Percentiles rank a stretch among this genome's conserved stretches.
Conservation (phyloP, 352 stramenopile species). For the Phytophthora pini region DNA sequence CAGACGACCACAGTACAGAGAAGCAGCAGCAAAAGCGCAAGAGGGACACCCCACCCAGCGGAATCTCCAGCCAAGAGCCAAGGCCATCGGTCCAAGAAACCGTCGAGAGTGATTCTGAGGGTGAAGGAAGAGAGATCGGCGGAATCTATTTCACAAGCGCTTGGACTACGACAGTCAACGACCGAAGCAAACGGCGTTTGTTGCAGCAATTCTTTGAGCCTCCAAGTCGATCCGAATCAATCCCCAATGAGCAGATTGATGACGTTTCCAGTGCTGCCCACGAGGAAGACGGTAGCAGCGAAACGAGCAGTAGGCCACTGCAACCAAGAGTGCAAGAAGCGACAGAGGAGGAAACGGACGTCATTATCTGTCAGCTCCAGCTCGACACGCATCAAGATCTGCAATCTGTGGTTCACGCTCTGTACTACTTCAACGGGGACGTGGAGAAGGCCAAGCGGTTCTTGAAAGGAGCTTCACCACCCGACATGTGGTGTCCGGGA, state of each 20-base stretch:
- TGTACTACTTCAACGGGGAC: constrained; percentile 53
- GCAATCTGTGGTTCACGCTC: constrained; percentile 39
- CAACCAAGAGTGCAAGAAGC: constrained; percentile 2
- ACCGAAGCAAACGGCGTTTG: constrained; percentile 23
- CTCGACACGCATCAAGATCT: constrained; percentile 40
- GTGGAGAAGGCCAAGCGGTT: constrained; percentile 39
- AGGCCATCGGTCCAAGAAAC: background rate
- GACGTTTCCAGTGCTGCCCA: background rate
- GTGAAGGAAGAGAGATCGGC: constrained; percentile 2
- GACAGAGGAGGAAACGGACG: constrained; percentile 36
- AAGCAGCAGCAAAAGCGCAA: constrained; percentile 30
- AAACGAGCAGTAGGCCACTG: background rate
- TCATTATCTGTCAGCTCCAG: constrained; percentile 41
- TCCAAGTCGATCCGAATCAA: constrained; percentile 7
- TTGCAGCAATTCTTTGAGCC: constrained; percentile 33
- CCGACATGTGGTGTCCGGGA: constrained; percentile 50
- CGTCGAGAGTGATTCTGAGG: background rate
- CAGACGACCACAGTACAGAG: constrained; percentile 1
- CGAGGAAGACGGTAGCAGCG: background rate
- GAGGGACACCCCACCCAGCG: background rate
- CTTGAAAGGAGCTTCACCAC: constrained; percentile 37
- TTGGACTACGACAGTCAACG: constrained; percentile 14
- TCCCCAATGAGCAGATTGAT: background rate
- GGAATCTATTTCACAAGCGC: constrained; percentile 33
- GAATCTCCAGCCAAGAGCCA: background rate